Conservation (phyloP, 495 filamentous ascomycete species). For the Trichoderma asperelloides region DNA sequence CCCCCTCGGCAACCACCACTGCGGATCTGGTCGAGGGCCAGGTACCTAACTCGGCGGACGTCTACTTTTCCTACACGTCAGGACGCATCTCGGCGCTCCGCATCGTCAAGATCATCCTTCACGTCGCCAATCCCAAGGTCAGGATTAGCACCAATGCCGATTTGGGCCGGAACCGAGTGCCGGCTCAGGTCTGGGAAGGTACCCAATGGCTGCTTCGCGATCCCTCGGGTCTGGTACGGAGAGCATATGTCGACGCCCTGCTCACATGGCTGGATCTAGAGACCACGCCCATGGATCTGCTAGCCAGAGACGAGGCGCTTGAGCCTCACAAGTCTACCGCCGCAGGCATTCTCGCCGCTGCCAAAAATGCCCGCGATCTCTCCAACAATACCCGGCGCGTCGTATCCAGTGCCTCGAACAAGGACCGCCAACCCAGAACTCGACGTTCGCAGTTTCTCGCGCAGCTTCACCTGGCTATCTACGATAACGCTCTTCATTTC, state of each 20-base stretch:
- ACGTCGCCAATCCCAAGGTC: constrained; percentile 61
- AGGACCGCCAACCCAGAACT: constrained; percentile 48
- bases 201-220: constrained; percentile 85
- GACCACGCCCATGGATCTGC: constrained; percentile 58
- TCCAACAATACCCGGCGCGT: constrained; percentile 47
- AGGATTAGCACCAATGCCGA: constrained; percentile 50
- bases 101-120: constrained; percentile 68
- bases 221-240: constrained; percentile 61
- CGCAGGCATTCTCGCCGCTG: constrained; percentile 2
- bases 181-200: constrained; percentile 77
- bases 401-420: constrained; percentile 57
- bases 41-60: constrained; percentile 32
- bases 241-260: constrained; percentile 75
- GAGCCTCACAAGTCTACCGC: constrained; percentile 22
- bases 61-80: constrained; percentile 63
- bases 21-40: constrained; percentile 24
- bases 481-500: constrained; percentile 70
- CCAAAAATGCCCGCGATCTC: constrained; percentile 26
- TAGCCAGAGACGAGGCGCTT: constrained; percentile 44
- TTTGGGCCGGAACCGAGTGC: constrained; percentile 62
- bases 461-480: constrained; percentile 77
- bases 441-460: constrained; percentile 64
- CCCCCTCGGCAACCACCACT: constrained; percentile 15
- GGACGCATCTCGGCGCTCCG: constrained; percentile 70
- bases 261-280: constrained; percentile 74